Conservation (phyloP, 352 stramenopile species). For the Phytophthora hybrid region DNA sequence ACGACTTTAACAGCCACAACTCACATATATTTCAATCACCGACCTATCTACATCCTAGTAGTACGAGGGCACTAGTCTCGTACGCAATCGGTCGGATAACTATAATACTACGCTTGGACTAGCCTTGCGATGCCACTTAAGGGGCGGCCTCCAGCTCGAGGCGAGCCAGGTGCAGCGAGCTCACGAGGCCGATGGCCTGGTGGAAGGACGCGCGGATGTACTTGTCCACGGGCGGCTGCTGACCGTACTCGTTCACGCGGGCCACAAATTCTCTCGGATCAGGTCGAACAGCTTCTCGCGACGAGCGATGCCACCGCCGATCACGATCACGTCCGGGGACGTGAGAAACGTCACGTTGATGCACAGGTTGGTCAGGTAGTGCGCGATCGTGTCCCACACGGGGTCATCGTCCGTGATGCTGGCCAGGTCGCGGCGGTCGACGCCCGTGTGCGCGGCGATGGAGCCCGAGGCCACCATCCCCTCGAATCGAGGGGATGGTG, state of each 20-base stretch:
- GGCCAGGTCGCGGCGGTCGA: conserved; percentile 76
- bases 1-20: too few species aligned
- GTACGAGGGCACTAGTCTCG: too few species aligned
- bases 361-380: conserved; percentile 96
- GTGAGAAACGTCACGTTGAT: conserved; percentile 93
- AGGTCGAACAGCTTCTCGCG: conserved; percentile 86
- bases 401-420: conserved; percentile 89
- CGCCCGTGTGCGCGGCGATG: conserved; percentile 86
- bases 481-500: too few species aligned
- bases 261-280: conserved; percentile 84
- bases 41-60: too few species aligned
- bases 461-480: too few species aligned
- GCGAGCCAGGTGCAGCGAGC: conserved; percentile 82
- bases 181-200: conserved; percentile 83
- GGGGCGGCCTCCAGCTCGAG: conserved; percentile 50
- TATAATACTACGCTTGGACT: too few species aligned
- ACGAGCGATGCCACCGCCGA: conserved; percentile 96
- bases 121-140: background rate
- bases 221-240: conserved; percentile 70
- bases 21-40: too few species aligned
- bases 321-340: conserved; percentile 95
- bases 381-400: conserved; percentile 95
- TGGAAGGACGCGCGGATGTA: conserved; percentile 91
- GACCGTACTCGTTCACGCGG: conserved; percentile 82
- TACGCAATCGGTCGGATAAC: too few species aligned